Percentiles rank a stretch among this genome's conserved stretches.
phyloP scores from a whole-genome alignment of 192 early-diverging fungal species.

The Rhizophagus clarus region DNA sequence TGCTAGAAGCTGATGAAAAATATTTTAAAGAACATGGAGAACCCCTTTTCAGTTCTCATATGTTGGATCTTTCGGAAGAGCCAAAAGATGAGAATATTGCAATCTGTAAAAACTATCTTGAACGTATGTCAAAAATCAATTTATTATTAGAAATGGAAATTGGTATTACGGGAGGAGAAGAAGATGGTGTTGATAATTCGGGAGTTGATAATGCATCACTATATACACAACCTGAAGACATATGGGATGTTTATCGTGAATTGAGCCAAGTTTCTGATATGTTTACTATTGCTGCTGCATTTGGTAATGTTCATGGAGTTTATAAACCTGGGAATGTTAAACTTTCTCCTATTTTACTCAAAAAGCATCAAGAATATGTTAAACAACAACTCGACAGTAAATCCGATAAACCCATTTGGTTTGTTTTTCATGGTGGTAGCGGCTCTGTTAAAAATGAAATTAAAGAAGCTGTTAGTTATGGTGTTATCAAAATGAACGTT shows the following conservation, averaged over 20 bases:
- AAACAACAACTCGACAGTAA: constrained; percentile 62
- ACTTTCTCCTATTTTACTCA: constrained; percentile 89
- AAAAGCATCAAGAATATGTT: constrained; percentile 87
- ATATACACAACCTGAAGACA: constrained; percentile 96
- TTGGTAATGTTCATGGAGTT: constrained; percentile 96
- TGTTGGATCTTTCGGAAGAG: constrained; percentile 96
- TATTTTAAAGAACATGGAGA: constrained; percentile 93
- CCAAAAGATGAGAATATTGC: constrained; percentile 93
- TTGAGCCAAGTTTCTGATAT: constrained; percentile 83
- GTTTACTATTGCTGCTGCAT: constrained; percentile 96
- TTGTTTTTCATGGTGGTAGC: constrained; percentile 98
- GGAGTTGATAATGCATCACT: constrained; percentile 86
- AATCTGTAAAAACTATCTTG: constrained; percentile 86
- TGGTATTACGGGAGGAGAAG: constrained; percentile 97
- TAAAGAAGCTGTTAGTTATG: constrained; percentile 73
- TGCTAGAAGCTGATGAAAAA: constrained; percentile 91
- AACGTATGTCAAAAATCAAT: constrained; percentile 88
- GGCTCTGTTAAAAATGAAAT: constrained; percentile 83
- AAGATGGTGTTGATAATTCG: constrained; percentile 98
- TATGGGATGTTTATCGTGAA: constrained; percentile 91
- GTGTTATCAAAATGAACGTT: constrained; percentile 99
- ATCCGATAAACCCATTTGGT: constrained; percentile 82
- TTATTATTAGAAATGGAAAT: constrained; percentile 97
- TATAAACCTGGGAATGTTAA: constrained; percentile 97
- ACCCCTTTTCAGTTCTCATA: constrained; percentile 97